Percentiles rank a stretch among this genome's conserved stretches.
Evolutionary conservation across 495 filamentous ascomycete species (phyloP).

Genomic region (Monascus purpureus): DNA sequence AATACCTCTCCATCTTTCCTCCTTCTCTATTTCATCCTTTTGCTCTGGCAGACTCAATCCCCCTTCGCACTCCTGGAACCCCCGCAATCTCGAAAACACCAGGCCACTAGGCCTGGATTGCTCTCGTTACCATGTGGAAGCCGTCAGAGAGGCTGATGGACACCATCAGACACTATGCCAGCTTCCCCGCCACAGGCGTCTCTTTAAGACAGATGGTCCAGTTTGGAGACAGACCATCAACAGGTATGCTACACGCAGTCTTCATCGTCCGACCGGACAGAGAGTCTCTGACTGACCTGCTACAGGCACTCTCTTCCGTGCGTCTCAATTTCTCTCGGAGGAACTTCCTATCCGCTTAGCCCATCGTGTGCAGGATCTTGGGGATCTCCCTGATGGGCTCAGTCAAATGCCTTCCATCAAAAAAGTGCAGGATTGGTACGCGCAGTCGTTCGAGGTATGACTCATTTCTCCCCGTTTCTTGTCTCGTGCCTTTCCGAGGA

Average conservation of each 20-base stretch:
- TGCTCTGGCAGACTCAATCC: background rate
- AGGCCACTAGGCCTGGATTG: slow-evolving; percentile 19
- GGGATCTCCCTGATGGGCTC: slow-evolving; percentile 86
- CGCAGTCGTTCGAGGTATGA: slow-evolving; percentile 93
- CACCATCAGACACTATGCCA: slow-evolving; percentile 96
- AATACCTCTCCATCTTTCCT: background rate
- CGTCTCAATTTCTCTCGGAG: slow-evolving; percentile 95
- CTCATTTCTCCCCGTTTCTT: slow-evolving; percentile 1
- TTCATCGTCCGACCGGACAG: background rate
- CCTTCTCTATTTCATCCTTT: slow-evolving; percentile 1
- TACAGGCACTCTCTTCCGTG: slow-evolving; percentile 84
- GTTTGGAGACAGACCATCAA: slow-evolving; percentile 83
- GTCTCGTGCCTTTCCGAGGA: background rate
- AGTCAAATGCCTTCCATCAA: slow-evolving; percentile 97
- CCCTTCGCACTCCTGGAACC: too few relatives aligned
- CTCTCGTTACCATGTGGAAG: slow-evolving; percentile 63
- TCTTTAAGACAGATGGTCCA: slow-evolving; percentile 98
- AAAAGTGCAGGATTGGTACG: slow-evolving; percentile 95
- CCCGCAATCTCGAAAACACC: background rate
- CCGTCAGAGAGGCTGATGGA: slow-evolving; percentile 83
- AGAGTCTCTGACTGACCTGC: background rate
- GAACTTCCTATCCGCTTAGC: slow-evolving; percentile 94
- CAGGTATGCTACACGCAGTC: slow-evolving; percentile 39
- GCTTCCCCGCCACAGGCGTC: slow-evolving; percentile 93
- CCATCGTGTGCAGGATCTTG: slow-evolving; percentile 87